Evolutionary conservation across 2,329 filamentous ascomycete genomes (phyloP), one percentile per base, ranked within the genome.

Genomic region (Talaromyces sp.): DNA sequence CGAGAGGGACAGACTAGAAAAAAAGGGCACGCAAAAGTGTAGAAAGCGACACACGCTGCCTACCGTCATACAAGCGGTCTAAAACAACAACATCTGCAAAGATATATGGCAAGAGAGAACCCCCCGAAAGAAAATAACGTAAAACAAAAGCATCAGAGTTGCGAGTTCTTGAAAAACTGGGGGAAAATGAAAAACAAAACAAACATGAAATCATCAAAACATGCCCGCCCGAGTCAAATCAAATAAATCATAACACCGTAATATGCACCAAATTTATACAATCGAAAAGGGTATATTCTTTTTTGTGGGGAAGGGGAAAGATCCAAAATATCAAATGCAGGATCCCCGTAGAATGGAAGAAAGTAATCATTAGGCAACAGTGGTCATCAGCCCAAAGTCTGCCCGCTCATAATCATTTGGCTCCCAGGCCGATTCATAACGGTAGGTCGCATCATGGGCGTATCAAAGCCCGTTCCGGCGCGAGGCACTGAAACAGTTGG

Each of bases 401-500:
- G 73, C 56, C 74, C 75, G 54, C 73, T 77, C 55, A 77, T 64
- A 53, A 80, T 77, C 26, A 73, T 71, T 55, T 77, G 76, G 57
- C 70, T 75, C 54, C 67, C 74, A 13, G 72, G 67, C 56, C 75
- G 71, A n/a, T 69, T 61, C 49, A 77, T 63, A 26, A 70, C 58
- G 50, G 73, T 67, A 3, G 75, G 66, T 24, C 72, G 67, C 32
- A 77, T 67, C 35, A 65, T 64, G 14, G 68, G 65, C 13, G 70
- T 69, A 59, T 71, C 68, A 62, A 77, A 67, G 27, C 72, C 68
- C 2, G 69, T 64, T 8, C 70, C 69, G 19, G 69, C 64, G 46
- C 69, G 67, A 46, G 71, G 66, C 58, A 72, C 63, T 50, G 62
- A 66, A 54, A 52, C 27, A n/a, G 35, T 13, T 43, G 71, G 64